phyloP scores from a whole-genome alignment of 2,329 filamentous ascomycete genomes.

The Trichoderma aggressivum region DNA sequence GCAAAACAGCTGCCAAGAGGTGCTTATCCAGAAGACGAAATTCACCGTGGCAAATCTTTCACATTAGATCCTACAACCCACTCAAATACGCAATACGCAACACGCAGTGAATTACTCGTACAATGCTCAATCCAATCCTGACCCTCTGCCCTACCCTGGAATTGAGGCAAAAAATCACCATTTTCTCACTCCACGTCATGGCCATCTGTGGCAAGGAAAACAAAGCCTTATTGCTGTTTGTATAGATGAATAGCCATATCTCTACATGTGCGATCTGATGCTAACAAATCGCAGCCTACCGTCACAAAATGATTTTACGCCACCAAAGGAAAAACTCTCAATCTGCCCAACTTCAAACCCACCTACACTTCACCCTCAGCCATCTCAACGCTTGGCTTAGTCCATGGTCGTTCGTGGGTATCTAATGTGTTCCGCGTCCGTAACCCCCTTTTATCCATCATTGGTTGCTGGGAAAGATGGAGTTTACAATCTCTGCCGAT shows the following conservation, averaged over 20 bases:
- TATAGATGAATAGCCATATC: neutral
- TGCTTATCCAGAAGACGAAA: neutral
- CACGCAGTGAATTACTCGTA: neutral
- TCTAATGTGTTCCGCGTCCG: neutral
- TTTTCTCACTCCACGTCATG: neutral
- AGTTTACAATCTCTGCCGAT: slow-evolving; percentile 73
- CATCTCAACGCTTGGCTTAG: neutral
- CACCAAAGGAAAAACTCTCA: neutral
- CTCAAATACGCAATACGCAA: neutral
- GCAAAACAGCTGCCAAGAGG: neutral
- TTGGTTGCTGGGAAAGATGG: slow-evolving; percentile 55
- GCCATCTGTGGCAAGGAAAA: neutral
- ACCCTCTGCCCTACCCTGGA: neutral
- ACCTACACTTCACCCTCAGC: neutral
- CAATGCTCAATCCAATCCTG: neutral
- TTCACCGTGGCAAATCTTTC: neutral
- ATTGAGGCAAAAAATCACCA: neutral
- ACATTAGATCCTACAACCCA: neutral
- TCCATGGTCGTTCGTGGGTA: neutral
- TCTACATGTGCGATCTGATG: neutral
- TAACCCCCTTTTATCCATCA: neutral
- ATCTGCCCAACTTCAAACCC: neutral
- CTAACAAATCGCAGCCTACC: neutral
- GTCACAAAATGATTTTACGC: neutral
- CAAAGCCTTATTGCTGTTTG: neutral